Conservation (phyloP, 2,329 filamentous ascomycete genomes). For the Cladosporium sp. region DNA sequence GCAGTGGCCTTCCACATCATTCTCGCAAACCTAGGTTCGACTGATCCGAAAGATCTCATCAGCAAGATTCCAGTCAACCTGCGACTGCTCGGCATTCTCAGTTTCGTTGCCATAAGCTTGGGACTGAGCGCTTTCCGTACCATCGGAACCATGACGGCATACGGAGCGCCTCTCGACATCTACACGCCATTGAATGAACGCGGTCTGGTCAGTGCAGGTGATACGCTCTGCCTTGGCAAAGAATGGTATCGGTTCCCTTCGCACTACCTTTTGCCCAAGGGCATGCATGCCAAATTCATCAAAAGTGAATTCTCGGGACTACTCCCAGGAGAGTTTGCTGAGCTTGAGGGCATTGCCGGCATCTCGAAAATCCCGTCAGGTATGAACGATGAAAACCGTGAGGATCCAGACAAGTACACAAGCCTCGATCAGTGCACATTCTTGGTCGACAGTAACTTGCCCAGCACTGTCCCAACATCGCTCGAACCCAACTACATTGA, state of each 20-base stretch:
- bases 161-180: slow-evolving; percentile 71
- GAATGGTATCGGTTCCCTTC: slow-evolving; percentile 98
- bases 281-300: slow-evolving; percentile 81
- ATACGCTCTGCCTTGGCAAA: slow-evolving; percentile 83
- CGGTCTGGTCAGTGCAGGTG: slow-evolving; percentile 54
- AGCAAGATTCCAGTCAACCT: slow-evolving; percentile 69
- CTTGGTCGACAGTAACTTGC: slow-evolving; percentile 81
- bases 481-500: slow-evolving; percentile 77
- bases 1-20: slow-evolving; percentile 78
- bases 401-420: slow-evolving; percentile 82
- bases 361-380: slow-evolving; percentile 76
- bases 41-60: slow-evolving; percentile 57
- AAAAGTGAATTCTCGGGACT: slow-evolving; percentile 85
- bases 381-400: slow-evolving; percentile 87
- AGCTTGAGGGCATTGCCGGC: slow-evolving; percentile 71
- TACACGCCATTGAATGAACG: slow-evolving; percentile 61
- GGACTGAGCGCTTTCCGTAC: slow-evolving; percentile 65
- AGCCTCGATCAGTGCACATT: slow-evolving; percentile 73
- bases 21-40: slow-evolving; percentile 67
- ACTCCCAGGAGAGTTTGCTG: slow-evolving; percentile 83
- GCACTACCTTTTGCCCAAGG: slow-evolving; percentile 82
- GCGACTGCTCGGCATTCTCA: slow-evolving; percentile 61
- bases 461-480: slow-evolving; percentile 52
- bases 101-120: slow-evolving; percentile 47
- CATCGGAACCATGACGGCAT: slow-evolving; percentile 72